A percentile compares a stretch with the other conserved stretches of the same genome.
These are phyloP conservation scores for Circinella minor DNA, from an alignment of 371 early-diverging fungal genomes.

Conservation along the genomic window DNA sequence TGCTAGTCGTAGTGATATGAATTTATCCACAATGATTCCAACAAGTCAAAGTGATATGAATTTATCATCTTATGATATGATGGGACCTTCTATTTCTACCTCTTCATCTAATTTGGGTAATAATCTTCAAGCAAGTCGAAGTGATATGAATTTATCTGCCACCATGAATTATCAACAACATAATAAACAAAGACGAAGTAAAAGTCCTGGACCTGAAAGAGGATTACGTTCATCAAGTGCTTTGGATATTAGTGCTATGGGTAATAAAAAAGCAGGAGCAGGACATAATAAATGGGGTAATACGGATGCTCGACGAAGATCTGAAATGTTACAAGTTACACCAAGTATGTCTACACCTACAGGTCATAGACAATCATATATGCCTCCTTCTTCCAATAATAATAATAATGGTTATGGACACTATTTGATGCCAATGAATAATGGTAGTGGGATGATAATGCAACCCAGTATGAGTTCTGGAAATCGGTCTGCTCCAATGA, in stretches of 20 bases:
- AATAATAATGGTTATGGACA: constrained; percentile 6
- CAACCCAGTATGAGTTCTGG: constrained; percentile 15
- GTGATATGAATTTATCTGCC: not conserved
- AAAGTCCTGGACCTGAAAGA: constrained; percentile 14
- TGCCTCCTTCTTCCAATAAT: not conserved
- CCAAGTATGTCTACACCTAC: constrained; percentile 23
- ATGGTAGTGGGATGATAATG: not conserved
- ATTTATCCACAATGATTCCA: not conserved
- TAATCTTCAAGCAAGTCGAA: not conserved
- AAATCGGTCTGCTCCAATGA: not conserved
- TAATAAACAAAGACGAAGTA: constrained; percentile 13
- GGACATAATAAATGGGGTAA: not conserved
- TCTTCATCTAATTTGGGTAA: no score
- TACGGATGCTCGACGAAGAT: constrained; percentile 26
- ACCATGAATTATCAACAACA: not conserved
- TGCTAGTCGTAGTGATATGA: constrained; percentile 27
- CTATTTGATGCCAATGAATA: constrained; percentile 14
- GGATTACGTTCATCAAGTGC: constrained; percentile 10
- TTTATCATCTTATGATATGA: no score
- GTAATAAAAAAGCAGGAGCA: constrained; percentile 7
- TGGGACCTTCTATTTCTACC: no score
- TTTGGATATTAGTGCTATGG: not conserved
- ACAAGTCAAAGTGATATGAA: no score
- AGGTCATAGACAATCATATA: constrained; percentile 9
- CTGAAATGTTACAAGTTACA: constrained; percentile 24